Evolutionary conservation across 306 rosid species (phyloP).

Genomic region (Erythrophleum fordii): DNA sequence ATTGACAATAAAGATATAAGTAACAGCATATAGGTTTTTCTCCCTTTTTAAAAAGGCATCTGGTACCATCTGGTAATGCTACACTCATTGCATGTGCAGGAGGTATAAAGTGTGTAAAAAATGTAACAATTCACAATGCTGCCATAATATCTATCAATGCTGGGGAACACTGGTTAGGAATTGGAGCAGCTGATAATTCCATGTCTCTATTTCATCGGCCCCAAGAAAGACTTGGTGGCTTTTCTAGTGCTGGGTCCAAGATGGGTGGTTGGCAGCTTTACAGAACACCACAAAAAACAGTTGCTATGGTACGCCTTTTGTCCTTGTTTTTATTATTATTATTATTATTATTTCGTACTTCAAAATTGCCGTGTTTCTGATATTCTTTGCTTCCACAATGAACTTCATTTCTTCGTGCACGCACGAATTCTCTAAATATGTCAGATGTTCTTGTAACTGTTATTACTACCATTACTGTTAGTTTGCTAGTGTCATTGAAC

Average conservation of each 20-base stretch:
- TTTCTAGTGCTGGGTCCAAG: constrained; percentile 77
- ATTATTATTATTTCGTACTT: constrained; percentile 6
- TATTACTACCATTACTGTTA: constrained; percentile 1
- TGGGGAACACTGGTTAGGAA: constrained; percentile 98
- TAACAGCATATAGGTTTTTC: too few relatives aligned
- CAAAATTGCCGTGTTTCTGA: constrained; percentile 12
- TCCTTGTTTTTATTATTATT: neutral
- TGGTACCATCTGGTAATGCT: constrained; percentile 24
- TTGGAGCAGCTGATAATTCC: constrained; percentile 99
- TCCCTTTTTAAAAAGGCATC: constrained; percentile 25
- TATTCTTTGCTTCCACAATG: constrained; percentile 26
- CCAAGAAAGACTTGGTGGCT: constrained; percentile 92
- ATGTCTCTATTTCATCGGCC: constrained; percentile 97
- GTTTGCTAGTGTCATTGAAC: neutral
- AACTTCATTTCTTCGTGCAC: constrained; percentile 1
- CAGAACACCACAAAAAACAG: constrained; percentile 91
- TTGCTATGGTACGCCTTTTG: constrained; percentile 76
- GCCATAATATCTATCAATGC: constrained; percentile 90
- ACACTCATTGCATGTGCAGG: constrained; percentile 56
- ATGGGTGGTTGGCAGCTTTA: constrained; percentile 97
- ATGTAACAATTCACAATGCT: constrained; percentile 82
- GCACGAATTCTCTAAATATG: constrained; percentile 6
- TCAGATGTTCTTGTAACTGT: constrained; percentile 9
- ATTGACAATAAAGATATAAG: too few relatives aligned
- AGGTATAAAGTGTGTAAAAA: constrained; percentile 85